Conservation (phyloP, 306 rosid genomes). For the Bauhinia variegata region DNA sequence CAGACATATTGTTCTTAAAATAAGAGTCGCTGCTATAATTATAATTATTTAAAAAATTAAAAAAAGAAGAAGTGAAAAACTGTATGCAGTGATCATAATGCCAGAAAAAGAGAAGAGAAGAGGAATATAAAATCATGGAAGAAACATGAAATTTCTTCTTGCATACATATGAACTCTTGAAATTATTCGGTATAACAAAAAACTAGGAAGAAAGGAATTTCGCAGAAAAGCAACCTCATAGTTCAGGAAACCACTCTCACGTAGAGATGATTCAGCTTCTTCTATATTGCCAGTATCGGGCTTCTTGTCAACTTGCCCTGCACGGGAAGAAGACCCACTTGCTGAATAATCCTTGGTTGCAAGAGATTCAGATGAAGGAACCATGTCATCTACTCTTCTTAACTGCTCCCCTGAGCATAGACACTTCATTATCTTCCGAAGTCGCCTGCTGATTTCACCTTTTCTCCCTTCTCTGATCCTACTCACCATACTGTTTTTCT, state of each 20-base stretch:
- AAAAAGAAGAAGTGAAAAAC: slow-evolving; percentile 21
- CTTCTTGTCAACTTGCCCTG: slow-evolving; percentile 44
- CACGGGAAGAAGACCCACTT: slow-evolving; percentile 41
- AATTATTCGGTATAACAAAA: background rate
- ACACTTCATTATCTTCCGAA: slow-evolving; percentile 68
- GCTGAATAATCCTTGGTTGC: slow-evolving; percentile 50
- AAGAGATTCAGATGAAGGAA: slow-evolving; percentile 52
- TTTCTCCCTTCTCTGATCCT: slow-evolving; percentile 45
- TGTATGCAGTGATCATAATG: slow-evolving; percentile 1
- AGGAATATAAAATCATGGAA: slow-evolving; percentile 5
- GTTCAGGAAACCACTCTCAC: slow-evolving; percentile 81
- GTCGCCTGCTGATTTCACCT: slow-evolving; percentile 36
- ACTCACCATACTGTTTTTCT: slow-evolving; percentile 48
- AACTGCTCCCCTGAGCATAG: slow-evolving; percentile 62
- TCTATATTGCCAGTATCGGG: slow-evolving; percentile 71
- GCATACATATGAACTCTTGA: background rate
- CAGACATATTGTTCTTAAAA: slow-evolving; percentile 28
- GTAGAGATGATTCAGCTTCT: slow-evolving; percentile 86
- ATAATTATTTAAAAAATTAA: slow-evolving; percentile 10
- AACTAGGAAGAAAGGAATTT: slow-evolving; percentile 17
- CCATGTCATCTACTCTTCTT: slow-evolving; percentile 48
- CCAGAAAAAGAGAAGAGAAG: slow-evolving; percentile 1
- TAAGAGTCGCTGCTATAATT: slow-evolving; percentile 6
- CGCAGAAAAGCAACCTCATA: slow-evolving; percentile 70
- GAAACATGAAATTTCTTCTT: background rate